Base-by-base conservation (phyloP, 257 asterid genomes). In the Apocynum venetum region DNA sequence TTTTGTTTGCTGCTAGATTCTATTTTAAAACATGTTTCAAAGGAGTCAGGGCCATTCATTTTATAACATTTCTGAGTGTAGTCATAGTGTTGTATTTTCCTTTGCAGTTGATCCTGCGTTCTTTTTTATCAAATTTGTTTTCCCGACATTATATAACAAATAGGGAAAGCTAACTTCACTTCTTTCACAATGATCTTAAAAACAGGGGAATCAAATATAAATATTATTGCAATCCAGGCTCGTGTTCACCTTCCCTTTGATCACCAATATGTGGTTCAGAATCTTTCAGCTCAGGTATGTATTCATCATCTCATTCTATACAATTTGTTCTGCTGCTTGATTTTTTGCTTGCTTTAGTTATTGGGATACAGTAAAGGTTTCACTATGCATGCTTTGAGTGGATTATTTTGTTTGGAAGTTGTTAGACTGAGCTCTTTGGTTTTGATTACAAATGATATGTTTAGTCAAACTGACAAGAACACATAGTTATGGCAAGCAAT, bases 211-310 rank as follows among this genome's bases (percentile, higher is more conserved):
- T 89, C 95, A 79, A 73, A 65, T 73, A 77, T 93, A 63, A 87
- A 89, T 78, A 79, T 96, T 81, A 85, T 93, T 84, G 92, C 97
- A 47, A 89, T 96, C 77, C 97, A 92, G 83, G 98, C 97, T 76
- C 89, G 89, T 80, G 89, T 96, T 76, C 96, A 96, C 83, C 98
- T 93, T 78, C 91, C 98, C 48, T 90, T 47, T 72, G 91, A 96
- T 75, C 96, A 89, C 81, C 88, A 74, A 43, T 93, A 93, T 89
- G 80, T 91, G 84, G 83, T 92, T 79, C 99, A 96, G 86, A 96
- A 96, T 87, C 92, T 96, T 71, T 86, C 99, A 53, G 81, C 91
- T 63, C 97, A 87, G 98, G 99, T 96, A 82, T 68, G 71, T 75
- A 76, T 77, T 25, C 51, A 49, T 84, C 15, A 48, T 78, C 61